Conservation (phyloP, 179 eudicot species). For the Monotropa hypopitys region DNA sequence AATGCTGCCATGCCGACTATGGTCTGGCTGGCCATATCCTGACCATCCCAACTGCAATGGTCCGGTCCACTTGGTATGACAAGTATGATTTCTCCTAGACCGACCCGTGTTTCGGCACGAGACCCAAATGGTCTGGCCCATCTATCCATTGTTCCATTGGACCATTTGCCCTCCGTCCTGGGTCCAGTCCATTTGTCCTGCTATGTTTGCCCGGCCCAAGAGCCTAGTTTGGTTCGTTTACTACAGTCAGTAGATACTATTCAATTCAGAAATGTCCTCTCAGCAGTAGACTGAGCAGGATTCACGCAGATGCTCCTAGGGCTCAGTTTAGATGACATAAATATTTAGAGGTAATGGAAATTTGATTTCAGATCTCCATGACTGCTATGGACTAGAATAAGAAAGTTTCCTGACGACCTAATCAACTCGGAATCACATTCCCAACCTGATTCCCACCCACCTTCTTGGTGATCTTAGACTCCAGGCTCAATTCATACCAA, state of each 20-base stretch:
- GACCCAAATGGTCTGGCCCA: too few relatives aligned
- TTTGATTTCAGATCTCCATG: neutral
- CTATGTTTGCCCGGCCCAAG: too few relatives aligned
- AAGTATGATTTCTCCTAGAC: too few relatives aligned
- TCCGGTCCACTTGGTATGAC: too few relatives aligned
- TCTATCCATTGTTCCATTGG: too few relatives aligned
- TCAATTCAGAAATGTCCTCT: neutral
- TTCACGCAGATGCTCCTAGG: neutral
- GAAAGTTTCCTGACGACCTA: neutral
- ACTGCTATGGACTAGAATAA: neutral
- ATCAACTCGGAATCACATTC: neutral
- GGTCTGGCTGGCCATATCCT: too few relatives aligned
- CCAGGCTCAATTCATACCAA: neutral
- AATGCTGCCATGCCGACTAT: too few relatives aligned
- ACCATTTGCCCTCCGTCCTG: too few relatives aligned
- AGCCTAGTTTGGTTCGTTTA: too few relatives aligned
- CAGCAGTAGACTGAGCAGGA: neutral
- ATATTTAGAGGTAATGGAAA: neutral
- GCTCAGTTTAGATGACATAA: neutral
- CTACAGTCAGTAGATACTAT: neutral
- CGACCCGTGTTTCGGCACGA: too few relatives aligned
- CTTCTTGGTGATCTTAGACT: neutral
- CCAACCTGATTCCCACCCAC: neutral
- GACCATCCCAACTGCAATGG: too few relatives aligned
- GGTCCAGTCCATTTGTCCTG: too few relatives aligned